These are phyloP conservation scores for Hemerocallis citrina DNA, from an alignment of 106 monocot species.

Conservation along the genomic window DNA sequence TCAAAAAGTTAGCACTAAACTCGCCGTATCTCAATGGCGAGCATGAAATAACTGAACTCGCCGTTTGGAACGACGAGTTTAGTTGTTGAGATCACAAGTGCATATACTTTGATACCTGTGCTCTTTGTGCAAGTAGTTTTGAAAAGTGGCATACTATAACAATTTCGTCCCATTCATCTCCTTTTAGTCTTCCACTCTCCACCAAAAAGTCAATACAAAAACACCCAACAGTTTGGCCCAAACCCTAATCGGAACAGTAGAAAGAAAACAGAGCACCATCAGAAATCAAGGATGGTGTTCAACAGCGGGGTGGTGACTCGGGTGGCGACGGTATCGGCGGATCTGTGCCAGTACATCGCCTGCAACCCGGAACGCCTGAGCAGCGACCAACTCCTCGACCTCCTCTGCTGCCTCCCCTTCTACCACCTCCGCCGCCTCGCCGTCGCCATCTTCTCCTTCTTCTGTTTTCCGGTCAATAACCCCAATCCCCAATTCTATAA, in stretches of 20 bases:
- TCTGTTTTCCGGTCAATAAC: slow-evolving; percentile 25
- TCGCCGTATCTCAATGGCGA: too few species aligned
- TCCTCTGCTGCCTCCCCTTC: slow-evolving; percentile 43
- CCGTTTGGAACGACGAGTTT: too few species aligned
- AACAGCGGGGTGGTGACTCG: slow-evolving; percentile 26
- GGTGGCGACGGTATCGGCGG: slow-evolving; percentile 48
- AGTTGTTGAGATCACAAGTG: too few species aligned
- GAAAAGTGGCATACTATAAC: too few species aligned
- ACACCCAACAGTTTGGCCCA: background rate
- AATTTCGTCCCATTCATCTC: too few species aligned
- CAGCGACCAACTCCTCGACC: slow-evolving; percentile 33
- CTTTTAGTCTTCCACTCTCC: background rate
- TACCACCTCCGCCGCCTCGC: slow-evolving; percentile 47
- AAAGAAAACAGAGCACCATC: background rate
- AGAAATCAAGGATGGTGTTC: slow-evolving; percentile 36
- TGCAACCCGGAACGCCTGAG: slow-evolving; percentile 58
- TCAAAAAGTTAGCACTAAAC: too few species aligned
- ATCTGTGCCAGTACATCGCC: slow-evolving; percentile 41
- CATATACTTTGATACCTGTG: too few species aligned
- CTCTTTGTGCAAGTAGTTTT: too few species aligned
- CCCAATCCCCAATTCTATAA: background rate
- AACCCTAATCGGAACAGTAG: background rate
- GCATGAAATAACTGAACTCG: too few species aligned
- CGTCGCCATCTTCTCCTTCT: slow-evolving; percentile 44
- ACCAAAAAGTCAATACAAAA: background rate